phyloP scores from a whole-genome alignment of 2,329 filamentous ascomycete genomes.

The Podosphaera fusca region DNA sequence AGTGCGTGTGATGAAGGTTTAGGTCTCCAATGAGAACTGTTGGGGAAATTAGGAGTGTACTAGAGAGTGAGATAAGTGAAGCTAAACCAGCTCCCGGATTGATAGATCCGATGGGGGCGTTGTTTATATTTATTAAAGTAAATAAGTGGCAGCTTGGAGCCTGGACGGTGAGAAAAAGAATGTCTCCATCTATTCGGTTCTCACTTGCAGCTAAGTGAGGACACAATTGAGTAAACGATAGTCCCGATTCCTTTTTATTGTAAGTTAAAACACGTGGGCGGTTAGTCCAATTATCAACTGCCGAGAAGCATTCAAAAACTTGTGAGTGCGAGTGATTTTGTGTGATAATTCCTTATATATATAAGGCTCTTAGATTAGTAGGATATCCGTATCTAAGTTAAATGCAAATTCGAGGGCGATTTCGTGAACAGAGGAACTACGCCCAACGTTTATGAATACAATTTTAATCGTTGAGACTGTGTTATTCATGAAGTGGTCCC shows the following conservation, averaged over 20 bases:
- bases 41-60: too few relatives aligned
- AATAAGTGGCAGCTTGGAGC: neutral
- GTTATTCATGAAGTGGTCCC: neutral
- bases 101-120: neutral
- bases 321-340: neutral
- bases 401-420: neutral
- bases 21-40: too few relatives aligned
- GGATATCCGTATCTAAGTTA: neutral
- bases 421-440: neutral
- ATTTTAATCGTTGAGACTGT: too few relatives aligned
- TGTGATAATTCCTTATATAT: neutral
- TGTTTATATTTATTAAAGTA: neutral
- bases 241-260: neutral
- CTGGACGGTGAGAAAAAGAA: too few relatives aligned
- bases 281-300: neutral
- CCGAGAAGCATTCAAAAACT: neutral
- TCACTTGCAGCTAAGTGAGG: too few relatives aligned
- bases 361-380: neutral
- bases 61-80: neutral
- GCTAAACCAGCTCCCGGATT: neutral
- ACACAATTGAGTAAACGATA: neutral
- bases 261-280: neutral
- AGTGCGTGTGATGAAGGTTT: too few relatives aligned
- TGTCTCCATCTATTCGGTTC: too few relatives aligned
- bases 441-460: neutral